These are phyloP conservation scores for Plasmodium reichenowi DNA, from an alignment of 169 alveolate genomes.

Conservation along the genomic window DNA sequence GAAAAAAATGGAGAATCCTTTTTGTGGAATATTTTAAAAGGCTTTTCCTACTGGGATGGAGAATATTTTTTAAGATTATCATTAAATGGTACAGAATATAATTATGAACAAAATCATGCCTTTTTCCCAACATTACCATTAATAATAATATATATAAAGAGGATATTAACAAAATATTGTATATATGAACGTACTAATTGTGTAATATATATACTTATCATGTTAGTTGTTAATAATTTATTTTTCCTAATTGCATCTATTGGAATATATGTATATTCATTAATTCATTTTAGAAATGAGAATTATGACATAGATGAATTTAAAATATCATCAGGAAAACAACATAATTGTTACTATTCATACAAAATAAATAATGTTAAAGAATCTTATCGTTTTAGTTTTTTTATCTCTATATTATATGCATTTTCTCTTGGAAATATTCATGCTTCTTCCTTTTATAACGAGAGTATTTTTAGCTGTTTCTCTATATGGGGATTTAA, in stretches of 20 bases:
- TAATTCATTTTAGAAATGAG: background rate
- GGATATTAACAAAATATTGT: background rate
- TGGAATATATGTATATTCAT: conserved; percentile 45
- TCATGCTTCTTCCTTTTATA: conserved; percentile 63
- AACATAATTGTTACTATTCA: conserved; percentile 26
- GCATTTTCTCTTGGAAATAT: conserved; percentile 38
- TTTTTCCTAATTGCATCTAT: conserved; percentile 29
- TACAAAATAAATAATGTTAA: background rate
- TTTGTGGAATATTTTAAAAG: conserved; percentile 39
- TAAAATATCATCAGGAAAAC: background rate
- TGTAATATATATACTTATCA: conserved; percentile 17
- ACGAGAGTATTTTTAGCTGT: conserved; percentile 71
- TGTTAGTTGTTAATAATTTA: conserved; percentile 24
- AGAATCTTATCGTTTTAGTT: conserved; percentile 27
- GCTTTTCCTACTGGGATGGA: conserved; percentile 80
- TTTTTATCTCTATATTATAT: conserved; percentile 29
- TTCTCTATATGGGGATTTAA: conserved; percentile 76
- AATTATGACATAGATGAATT: background rate
- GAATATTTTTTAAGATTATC: conserved; percentile 82
- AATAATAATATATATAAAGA: conserved; percentile 33
- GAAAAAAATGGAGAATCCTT: background rate
- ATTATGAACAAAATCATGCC: conserved; percentile 82
- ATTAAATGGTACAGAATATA: conserved; percentile 78
- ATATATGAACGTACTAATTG: conserved; percentile 11
- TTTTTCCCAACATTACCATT: conserved; percentile 85